Base-by-base conservation (phyloP, 495 filamentous ascomycete species). In the Podospora bellae-mahoneyi region DNA sequence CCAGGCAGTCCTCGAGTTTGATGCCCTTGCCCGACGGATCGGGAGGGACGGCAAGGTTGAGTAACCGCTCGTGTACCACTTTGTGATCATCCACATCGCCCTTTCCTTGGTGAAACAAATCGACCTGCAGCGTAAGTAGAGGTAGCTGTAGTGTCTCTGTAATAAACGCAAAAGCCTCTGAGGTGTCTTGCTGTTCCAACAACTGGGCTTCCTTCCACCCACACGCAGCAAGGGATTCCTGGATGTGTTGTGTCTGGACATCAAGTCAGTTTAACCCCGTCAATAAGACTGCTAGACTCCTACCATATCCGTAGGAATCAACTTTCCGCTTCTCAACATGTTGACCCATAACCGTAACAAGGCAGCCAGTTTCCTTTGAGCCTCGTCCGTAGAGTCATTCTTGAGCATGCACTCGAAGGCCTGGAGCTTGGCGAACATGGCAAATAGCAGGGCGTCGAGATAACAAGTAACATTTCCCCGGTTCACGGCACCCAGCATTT, bases 161-260 rank as follows among this genome's bases (percentile, higher is more conserved):
- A 62, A 99, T 92, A 78, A 97, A 97, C 0, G 89, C 90, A 75
- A 97, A 99, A 2, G 94, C 94, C 76, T 99, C 95, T 0, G 95
- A 97, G 2, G 90, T 89, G 78, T 99, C 95, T 73, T 99, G 95
- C 76, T 99, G 95, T 66, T 85, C 83, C 30, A 92, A 73, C 56
- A 84, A 79, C 18, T 84, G 84, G 48, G 94, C 94, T 60, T 96
- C 94, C 73, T 86, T 82, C 95, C 95, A 99, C 26, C 95, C 95
- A 77, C 94, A 97, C 39, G 87, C 88, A n/a, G 90, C 88, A 15
- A 99, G 79, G 2, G 93, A 83, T 20, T 92, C 85, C 77, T 97
- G 94, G 18, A 99, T 82, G 68, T 92, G 85, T 74, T 89, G 83
- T 16, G 92, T 96, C 39, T 48, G 15, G 9, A 48, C 39, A 3